phyloP scores from a whole-genome alignment of 129 eudicot genomes.

The Artemisia tridentata region DNA sequence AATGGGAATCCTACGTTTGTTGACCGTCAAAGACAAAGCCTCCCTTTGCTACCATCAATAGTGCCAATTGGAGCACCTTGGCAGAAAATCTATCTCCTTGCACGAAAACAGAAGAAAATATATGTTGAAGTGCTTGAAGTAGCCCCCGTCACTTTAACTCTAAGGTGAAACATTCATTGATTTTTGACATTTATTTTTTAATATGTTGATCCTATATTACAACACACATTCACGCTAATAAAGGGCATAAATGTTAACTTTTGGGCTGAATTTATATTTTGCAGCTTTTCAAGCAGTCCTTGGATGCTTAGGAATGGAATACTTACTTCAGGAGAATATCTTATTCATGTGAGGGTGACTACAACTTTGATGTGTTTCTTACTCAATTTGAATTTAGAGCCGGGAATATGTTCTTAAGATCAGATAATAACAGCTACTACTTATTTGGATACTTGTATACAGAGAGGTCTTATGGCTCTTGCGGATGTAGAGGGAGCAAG shows the following conservation, averaged over 20 bases:
- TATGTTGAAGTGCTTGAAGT: constrained; percentile 76
- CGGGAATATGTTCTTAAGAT: background rate
- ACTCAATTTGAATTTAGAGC: background rate
- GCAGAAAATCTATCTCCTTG: constrained; percentile 79
- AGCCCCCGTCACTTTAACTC: constrained; percentile 79
- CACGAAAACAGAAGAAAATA: constrained; percentile 83
- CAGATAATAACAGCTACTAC: background rate
- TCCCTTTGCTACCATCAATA: constrained; percentile 43
- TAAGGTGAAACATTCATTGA: constrained; percentile 51
- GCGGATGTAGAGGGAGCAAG: constrained; percentile 96
- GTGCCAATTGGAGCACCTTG: constrained; percentile 98
- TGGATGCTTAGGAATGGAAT: constrained; percentile 90
- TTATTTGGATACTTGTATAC: constrained; percentile 21
- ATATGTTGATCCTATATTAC: background rate
- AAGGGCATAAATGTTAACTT: constrained; percentile 4
- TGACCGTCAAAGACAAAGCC: constrained; percentile 28
- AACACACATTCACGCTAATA: background rate
- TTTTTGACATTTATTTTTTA: constrained; percentile 4
- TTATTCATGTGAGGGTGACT: constrained; percentile 70
- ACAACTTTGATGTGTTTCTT: background rate
- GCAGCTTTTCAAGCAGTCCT: constrained; percentile 98
- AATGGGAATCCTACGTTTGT: constrained; percentile 30
- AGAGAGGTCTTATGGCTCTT: constrained; percentile 98
- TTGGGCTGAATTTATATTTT: constrained; percentile 18
- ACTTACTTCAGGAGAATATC: constrained; percentile 88